phyloP scores from a whole-genome alignment of 495 filamentous ascomycete species.

The Neurospora pannonica region DNA sequence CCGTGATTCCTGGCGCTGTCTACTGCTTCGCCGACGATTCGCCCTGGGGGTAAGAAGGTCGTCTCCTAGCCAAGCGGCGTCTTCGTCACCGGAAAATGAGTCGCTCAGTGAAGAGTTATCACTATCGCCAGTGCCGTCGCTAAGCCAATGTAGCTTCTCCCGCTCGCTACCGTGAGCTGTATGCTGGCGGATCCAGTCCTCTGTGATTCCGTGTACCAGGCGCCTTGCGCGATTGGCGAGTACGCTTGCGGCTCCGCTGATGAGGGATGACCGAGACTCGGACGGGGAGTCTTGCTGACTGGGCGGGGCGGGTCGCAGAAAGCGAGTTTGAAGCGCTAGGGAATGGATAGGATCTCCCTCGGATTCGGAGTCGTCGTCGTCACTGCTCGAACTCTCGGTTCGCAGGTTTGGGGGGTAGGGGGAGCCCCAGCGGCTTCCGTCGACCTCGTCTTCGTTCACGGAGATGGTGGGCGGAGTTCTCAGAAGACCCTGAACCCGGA shows the following conservation, averaged over 20 bases:
- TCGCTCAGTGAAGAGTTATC: conserved; percentile 54
- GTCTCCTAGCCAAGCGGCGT: conserved; percentile 33
- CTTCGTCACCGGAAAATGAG: conserved; percentile 37
- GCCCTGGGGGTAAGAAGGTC: conserved; percentile 31
- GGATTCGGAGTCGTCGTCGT: conserved; percentile 21
- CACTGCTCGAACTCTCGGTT: conserved; percentile 41
- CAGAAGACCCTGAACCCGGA: conserved; percentile 36
- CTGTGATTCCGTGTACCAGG: conserved; percentile 53
- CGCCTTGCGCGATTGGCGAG: conserved; percentile 46
- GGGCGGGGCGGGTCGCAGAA: conserved; percentile 39
- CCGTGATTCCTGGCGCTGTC: conserved; percentile 28
- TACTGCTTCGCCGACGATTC: conserved; percentile 27
- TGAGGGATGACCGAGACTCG: conserved; percentile 29
- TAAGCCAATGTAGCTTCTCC: conserved; percentile 63
- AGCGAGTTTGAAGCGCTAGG: conserved; percentile 43
- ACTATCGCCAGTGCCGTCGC: conserved; percentile 60
- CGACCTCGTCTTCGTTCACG: conserved; percentile 25
- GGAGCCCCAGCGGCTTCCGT: conserved; percentile 64
- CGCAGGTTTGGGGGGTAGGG: conserved; percentile 53
- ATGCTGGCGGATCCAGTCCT: conserved; percentile 72
- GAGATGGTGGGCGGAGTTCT: conserved; percentile 37
- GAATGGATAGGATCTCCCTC: conserved; percentile 45
- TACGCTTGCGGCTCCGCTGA: conserved; percentile 42
- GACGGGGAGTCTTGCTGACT: conserved; percentile 22
- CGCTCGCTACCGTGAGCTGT: conserved; percentile 50